These are phyloP conservation scores for Ormosia emarginata DNA, from an alignment of 306 rosid species.

Conservation along the genomic window DNA sequence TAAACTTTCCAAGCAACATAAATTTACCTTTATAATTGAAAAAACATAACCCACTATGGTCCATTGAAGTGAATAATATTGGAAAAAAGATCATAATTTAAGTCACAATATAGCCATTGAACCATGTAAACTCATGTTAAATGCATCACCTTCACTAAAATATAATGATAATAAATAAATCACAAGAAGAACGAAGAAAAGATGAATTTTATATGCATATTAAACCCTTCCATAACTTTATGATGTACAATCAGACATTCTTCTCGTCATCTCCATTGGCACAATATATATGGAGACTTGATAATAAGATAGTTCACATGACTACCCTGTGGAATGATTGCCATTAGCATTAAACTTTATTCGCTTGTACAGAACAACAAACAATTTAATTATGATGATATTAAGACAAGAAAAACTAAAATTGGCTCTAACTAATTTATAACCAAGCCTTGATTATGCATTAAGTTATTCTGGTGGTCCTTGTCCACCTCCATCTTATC, in stretches of 20 bases:
- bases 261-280: not conserved
- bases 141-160: not conserved
- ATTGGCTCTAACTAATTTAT: not conserved
- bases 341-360: not conserved
- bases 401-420: not conserved
- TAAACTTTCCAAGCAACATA: not conserved
- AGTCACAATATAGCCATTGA: not conserved
- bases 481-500: not conserved
- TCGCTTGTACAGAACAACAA: not conserved
- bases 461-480: not conserved
- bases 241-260: not conserved
- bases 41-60: not conserved
- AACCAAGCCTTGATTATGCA: not conserved
- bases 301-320: slow-evolving; percentile 2
- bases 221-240: not conserved
- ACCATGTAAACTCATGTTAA: not conserved
- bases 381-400: not conserved
- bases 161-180: not conserved
- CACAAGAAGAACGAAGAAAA: not conserved
- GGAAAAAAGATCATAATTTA: not conserved
- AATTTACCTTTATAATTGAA: not conserved
- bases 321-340: not conserved
- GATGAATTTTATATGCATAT: not conserved
- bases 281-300: not conserved
- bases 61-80: not conserved